Conservation (phyloP, 352 stramenopile species). For the Pythium pyrilobum region DNA sequence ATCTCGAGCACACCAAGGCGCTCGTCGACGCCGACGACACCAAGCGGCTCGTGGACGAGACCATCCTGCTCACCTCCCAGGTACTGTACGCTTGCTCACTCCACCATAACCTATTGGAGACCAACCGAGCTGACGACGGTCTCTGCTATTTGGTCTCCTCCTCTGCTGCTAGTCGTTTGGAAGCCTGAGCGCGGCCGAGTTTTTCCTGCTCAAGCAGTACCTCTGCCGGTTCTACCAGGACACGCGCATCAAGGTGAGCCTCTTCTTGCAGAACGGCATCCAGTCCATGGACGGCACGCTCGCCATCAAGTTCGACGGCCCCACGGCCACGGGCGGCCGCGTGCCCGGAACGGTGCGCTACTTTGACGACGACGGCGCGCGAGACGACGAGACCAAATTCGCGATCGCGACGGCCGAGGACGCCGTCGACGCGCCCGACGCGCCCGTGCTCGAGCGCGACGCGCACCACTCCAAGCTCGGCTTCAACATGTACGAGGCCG, state of each 20-base stretch:
- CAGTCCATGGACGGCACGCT: constrained; percentile 83
- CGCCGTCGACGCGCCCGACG: constrained; percentile 41
- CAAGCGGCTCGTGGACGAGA: constrained; percentile 69
- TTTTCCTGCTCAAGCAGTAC: constrained; percentile 81
- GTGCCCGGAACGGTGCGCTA: constrained; percentile 67
- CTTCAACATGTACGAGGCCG: constrained; percentile 83
- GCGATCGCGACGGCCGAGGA: constrained; percentile 45
- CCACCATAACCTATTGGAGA: too few species aligned
- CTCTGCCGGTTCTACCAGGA: constrained; percentile 89
- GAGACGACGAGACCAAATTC: constrained; percentile 70
- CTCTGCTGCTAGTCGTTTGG: constrained; percentile 76
- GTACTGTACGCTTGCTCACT: too few species aligned
- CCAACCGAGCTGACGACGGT: too few species aligned
- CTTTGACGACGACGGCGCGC: constrained; percentile 51
- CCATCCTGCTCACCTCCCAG: constrained; percentile 67
- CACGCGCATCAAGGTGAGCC: constrained; percentile 87
- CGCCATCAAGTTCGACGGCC: constrained; percentile 66
- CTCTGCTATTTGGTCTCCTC: too few species aligned
- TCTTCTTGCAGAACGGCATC: constrained; percentile 88
- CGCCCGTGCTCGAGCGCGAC: constrained; percentile 50
- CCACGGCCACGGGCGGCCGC: constrained; percentile 56
- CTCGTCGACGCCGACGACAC: constrained; percentile 65
- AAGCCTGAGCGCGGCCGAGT: constrained; percentile 54
- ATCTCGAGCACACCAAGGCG: constrained; percentile 66
- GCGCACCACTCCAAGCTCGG: constrained; percentile 55